A percentile compares a stretch with the other conserved stretches of the same genome.
Evolutionary conservation across 2,329 filamentous ascomycete species (phyloP).

Genomic region (Pseudogymnoascus sp.): DNA sequence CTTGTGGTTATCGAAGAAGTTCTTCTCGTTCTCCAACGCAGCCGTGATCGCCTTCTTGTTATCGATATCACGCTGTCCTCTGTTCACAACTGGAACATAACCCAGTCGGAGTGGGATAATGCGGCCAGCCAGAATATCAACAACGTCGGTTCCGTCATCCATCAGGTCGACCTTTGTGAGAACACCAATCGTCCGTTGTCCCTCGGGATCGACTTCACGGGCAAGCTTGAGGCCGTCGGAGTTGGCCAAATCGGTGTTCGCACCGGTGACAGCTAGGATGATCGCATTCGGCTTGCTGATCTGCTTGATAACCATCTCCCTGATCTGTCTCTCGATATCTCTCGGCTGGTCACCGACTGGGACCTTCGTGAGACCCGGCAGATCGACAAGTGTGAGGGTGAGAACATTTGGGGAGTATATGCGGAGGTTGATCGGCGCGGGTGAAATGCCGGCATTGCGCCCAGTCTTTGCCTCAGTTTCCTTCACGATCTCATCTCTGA

Average conservation of each 20-base stretch:
- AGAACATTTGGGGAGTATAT: slow-evolving; percentile 98
- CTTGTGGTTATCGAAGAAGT: slow-evolving; percentile 97
- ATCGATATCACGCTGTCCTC: slow-evolving; percentile 96
- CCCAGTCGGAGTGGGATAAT: slow-evolving; percentile 92
- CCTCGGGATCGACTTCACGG: slow-evolving; percentile 92
- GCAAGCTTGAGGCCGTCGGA: slow-evolving; percentile 96
- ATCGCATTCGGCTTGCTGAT: slow-evolving; percentile 98
- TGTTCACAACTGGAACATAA: slow-evolving; percentile 96
- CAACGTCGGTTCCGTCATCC: slow-evolving; percentile 97
- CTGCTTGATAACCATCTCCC: slow-evolving; percentile 97
- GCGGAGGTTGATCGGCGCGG: slow-evolving; percentile 91
- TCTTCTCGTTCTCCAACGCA: slow-evolving; percentile 87
- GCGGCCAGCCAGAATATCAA: slow-evolving; percentile 94
- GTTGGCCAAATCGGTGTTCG: slow-evolving; percentile 97
- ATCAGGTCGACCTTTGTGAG: slow-evolving; percentile 98
- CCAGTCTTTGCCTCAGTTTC: slow-evolving; percentile 97
- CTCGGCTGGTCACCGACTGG: slow-evolving; percentile 92
- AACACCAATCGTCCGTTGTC: slow-evolving; percentile 95
- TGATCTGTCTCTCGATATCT: slow-evolving; percentile 94
- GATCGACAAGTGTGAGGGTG: slow-evolving; percentile 89
- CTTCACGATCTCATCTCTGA: slow-evolving; percentile 91
- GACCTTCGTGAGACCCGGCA: slow-evolving; percentile 93
- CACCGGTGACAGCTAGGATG: slow-evolving; percentile 89
- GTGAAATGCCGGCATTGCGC: slow-evolving; percentile 91
- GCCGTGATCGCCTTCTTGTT: slow-evolving; percentile 92